Percentiles rank a stretch among this genome's conserved stretches.
phyloP scores from a whole-genome alignment of 2,329 filamentous ascomycete genomes.

The Thelonectria rubi region DNA sequence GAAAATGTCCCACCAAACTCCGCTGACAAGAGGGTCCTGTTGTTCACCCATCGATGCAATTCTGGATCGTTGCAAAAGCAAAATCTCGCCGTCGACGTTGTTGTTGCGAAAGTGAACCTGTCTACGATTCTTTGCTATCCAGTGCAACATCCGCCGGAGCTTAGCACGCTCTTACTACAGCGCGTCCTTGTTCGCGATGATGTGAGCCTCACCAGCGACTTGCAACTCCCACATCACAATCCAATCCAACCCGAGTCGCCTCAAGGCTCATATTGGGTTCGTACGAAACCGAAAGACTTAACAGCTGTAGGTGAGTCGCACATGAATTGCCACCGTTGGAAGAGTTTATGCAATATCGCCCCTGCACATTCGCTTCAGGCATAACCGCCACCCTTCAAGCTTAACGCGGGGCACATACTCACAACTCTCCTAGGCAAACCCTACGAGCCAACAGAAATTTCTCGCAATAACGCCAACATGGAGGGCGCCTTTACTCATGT shows the following conservation, averaged over 20 bases:
- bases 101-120: slow-evolving; percentile 23
- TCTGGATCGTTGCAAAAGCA: slow-evolving; percentile 42
- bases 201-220: slow-evolving; percentile 48
- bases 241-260: slow-evolving; percentile 42
- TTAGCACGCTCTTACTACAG: slow-evolving; percentile 29
- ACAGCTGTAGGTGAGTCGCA: slow-evolving; percentile 41
- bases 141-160: slow-evolving; percentile 21
- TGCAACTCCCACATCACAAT: slow-evolving; percentile 44
- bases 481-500: slow-evolving; percentile 90
- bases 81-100: slow-evolving; percentile 32
- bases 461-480: slow-evolving; percentile 61
- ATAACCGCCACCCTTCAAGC: slow-evolving; percentile 30
- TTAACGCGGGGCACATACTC: slow-evolving; percentile 36
- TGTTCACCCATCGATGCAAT: slow-evolving; percentile 41
- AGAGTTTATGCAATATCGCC: not conserved
- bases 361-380: slow-evolving; percentile 23
- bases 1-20: slow-evolving; percentile 52
- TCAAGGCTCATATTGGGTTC: slow-evolving; percentile 35
- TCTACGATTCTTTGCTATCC: slow-evolving; percentile 12
- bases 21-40: slow-evolving; percentile 39
- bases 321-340: slow-evolving; percentile 15
- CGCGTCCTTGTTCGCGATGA: slow-evolving; percentile 49
- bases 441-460: slow-evolving; percentile 38
- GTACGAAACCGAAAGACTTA: slow-evolving; percentile 34
- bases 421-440: slow-evolving; percentile 40